Evolutionary conservation across 2,329 filamentous ascomycete species (phyloP).

Genomic region (Ceratocystis huliohia): DNA sequence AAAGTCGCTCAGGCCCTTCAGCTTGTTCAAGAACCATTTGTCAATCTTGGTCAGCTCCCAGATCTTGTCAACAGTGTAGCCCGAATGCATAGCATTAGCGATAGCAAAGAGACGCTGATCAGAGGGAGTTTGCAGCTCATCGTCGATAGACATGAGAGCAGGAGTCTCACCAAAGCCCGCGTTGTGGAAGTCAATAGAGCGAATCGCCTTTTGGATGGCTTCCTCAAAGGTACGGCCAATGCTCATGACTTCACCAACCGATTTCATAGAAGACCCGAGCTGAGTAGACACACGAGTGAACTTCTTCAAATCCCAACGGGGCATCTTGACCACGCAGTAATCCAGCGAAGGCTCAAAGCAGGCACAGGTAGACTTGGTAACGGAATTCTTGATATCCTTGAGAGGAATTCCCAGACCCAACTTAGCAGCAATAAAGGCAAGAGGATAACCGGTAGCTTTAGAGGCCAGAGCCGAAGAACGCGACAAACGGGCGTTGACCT

Average conservation of each 20-base stretch:
- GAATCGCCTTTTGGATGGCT: conserved; percentile 95
- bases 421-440: conserved; percentile 95
- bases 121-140: conserved; percentile 91
- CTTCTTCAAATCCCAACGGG: conserved; percentile 97
- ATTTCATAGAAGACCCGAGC: conserved; percentile 98
- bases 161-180: conserved; percentile 79
- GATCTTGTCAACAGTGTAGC: conserved; percentile 91
- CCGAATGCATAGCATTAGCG: conserved; percentile 90
- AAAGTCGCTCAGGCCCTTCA: conserved; percentile 85
- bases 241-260: conserved; percentile 97
- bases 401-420: conserved; percentile 86
- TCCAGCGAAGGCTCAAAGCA: conserved; percentile 98
- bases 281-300: conserved; percentile 94
- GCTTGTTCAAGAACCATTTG: conserved; percentile 91
- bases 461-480: conserved; percentile 90
- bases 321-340: conserved; percentile 98
- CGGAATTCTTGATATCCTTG: conserved; percentile 91
- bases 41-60: conserved; percentile 98
- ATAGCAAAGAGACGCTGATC: conserved; percentile 96
- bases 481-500: conserved; percentile 93
- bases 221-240: conserved; percentile 96
- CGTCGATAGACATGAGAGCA: conserved; percentile 88
- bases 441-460: conserved; percentile 90
- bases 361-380: conserved; percentile 89
- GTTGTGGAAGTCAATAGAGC: conserved; percentile 89